A percentile compares a stretch with the other conserved stretches of the same genome.
phyloP scores from a whole-genome alignment of 257 asterid genomes.

The Hygrophila difformis region DNA sequence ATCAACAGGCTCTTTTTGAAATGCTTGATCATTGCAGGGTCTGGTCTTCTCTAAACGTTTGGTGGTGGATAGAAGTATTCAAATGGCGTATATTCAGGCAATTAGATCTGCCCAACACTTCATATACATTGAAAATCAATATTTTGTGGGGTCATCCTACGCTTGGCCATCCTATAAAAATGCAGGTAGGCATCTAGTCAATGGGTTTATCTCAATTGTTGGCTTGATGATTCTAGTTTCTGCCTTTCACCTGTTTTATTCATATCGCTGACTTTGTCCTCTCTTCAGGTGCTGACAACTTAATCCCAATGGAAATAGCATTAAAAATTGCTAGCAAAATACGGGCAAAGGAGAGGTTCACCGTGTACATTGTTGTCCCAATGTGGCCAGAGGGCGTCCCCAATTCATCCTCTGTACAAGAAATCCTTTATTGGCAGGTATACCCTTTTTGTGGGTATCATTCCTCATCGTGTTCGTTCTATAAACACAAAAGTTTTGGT shows the following conservation, averaged over 20 bases:
- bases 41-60: conserved; percentile 66
- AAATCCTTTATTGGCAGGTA: conserved; percentile 95
- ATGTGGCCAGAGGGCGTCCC: conserved; percentile 99
- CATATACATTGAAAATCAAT: conserved; percentile 94
- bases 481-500: not conserved
- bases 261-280: not conserved
- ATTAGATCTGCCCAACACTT: conserved; percentile 86
- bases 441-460: not conserved
- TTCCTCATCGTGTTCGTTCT: no score
- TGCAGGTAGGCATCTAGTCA: conserved; percentile 43
- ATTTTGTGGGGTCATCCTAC: conserved; percentile 89
- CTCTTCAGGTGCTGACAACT: conserved; percentile 76
- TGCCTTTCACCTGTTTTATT: no score
- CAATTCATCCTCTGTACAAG: conserved; percentile 78
- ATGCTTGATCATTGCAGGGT: conserved; percentile 41
- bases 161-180: conserved; percentile 81
- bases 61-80: conserved; percentile 84
- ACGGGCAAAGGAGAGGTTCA: conserved; percentile 64
- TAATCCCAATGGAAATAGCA: conserved; percentile 89
- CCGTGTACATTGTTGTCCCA: conserved; percentile 75
- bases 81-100: conserved; percentile 84
- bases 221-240: no score
- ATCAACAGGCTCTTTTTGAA: conserved; percentile 4
- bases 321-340: conserved; percentile 80
- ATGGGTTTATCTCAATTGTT: not conserved